Evolutionary conservation across 2,329 filamentous ascomycete species (phyloP).

Genomic region (Trichoderma arundinaceum): DNA sequence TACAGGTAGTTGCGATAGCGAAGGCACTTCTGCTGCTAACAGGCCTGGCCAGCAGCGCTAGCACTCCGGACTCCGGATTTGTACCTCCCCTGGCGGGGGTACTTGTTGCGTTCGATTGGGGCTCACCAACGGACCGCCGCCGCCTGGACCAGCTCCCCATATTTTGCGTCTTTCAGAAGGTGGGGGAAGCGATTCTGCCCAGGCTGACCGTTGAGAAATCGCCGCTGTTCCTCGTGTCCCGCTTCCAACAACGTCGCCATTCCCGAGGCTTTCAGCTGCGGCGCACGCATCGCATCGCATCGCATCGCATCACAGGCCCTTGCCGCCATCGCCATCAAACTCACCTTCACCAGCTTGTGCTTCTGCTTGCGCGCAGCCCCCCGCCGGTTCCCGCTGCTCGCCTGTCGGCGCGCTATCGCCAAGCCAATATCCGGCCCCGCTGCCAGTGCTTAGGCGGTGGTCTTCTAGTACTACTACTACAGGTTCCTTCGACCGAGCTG

Average conservation of each 20-base stretch:
- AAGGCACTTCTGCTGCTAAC: not conserved
- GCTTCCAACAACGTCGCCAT: slow-evolving; percentile 23
- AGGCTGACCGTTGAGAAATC: slow-evolving; percentile 26
- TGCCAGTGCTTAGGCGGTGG: not conserved
- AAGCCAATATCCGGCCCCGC: slow-evolving; percentile 15
- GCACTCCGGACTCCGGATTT: slow-evolving; percentile 16
- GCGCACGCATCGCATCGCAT: slow-evolving; percentile 1
- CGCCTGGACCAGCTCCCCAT: slow-evolving; percentile 14
- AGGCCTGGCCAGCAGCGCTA: not conserved
- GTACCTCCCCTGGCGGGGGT: slow-evolving; percentile 26
- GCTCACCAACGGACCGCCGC: not conserved
- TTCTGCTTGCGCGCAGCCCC: not conserved
- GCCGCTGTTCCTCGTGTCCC: not conserved
- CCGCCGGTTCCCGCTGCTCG: too few species aligned
- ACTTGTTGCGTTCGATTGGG: slow-evolving; percentile 1
- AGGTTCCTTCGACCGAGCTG: not conserved
- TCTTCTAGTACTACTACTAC: not conserved
- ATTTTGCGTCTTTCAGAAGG: slow-evolving; percentile 11
- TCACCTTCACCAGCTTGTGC: not conserved
- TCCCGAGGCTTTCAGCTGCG: not conserved
- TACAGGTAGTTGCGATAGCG: not conserved
- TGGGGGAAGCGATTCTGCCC: slow-evolving; percentile 33
- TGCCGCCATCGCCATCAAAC: too few species aligned
- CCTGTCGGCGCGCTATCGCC: not conserved
- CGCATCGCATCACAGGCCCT: slow-evolving; percentile 1